These are phyloP conservation scores for Ceratocystis alfenasii DNA, from an alignment of 2,329 filamentous ascomycete genomes.

Conservation along the genomic window DNA sequence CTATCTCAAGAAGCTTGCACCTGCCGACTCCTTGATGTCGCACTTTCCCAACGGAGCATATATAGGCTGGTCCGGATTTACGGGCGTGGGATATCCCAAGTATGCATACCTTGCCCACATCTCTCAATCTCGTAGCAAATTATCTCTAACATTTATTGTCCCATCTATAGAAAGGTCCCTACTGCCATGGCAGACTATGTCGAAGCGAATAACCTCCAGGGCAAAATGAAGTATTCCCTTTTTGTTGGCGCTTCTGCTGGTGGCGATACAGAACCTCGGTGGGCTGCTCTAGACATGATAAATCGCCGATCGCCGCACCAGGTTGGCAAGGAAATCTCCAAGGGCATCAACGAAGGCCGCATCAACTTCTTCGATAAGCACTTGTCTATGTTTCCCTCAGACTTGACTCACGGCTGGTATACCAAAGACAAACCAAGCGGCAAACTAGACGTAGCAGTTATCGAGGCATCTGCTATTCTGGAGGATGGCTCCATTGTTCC, in stretches of 20 bases:
- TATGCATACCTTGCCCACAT: slow-evolving; percentile 23
- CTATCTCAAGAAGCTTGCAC: slow-evolving; percentile 67
- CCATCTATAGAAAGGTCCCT: slow-evolving; percentile 39
- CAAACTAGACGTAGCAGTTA: slow-evolving; percentile 68
- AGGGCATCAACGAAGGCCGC: slow-evolving; percentile 76
- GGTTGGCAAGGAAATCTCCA: slow-evolving; percentile 79
- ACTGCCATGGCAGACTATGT: slow-evolving; percentile 78
- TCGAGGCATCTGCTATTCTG: slow-evolving; percentile 77
- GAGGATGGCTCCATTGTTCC: slow-evolving; percentile 82
- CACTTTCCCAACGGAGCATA: slow-evolving; percentile 78
- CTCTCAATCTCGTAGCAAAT: background rate
- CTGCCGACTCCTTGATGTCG: slow-evolving; percentile 65
- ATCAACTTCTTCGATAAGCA: slow-evolving; percentile 95
- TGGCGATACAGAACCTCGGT: slow-evolving; percentile 81
- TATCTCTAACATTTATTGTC: background rate
- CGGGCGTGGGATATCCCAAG: slow-evolving; percentile 82
- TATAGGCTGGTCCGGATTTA: slow-evolving; percentile 85
- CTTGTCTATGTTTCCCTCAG: slow-evolving; percentile 80
- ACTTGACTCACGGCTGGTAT: slow-evolving; percentile 72
- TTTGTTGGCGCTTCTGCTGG: slow-evolving; percentile 86
- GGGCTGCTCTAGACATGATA: slow-evolving; percentile 85
- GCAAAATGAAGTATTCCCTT: slow-evolving; percentile 71
- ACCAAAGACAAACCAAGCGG: slow-evolving; percentile 65
- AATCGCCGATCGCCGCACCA: slow-evolving; percentile 74
- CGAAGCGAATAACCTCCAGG: slow-evolving; percentile 73